Percentiles rank a stretch among this genome's conserved stretches.
Conservation (phyloP, 2,329 filamentous ascomycete species). For the Ambrosiella cleistominuta region DNA sequence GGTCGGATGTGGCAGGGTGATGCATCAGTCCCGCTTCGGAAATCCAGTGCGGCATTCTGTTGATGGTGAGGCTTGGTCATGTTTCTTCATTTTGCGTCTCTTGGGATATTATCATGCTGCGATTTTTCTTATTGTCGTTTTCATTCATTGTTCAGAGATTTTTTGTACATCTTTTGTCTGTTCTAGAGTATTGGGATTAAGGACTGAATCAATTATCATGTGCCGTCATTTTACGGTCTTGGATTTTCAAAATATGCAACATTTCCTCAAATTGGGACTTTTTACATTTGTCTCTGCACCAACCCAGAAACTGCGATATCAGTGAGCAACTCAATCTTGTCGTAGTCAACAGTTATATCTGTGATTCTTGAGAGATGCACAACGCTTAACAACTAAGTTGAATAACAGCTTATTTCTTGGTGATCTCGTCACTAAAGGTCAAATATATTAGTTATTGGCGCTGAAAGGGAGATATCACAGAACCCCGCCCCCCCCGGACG, state of each 20-base stretch:
- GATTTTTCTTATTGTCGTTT: background rate
- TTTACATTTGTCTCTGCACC: background rate
- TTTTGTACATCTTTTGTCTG: conserved; percentile 3
- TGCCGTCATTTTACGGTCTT: background rate
- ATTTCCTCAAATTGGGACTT: background rate
- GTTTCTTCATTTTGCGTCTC: background rate
- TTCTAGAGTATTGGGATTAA: conserved; percentile 4
- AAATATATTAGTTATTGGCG: conserved; percentile 1
- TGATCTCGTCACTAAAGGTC: conserved; percentile 51
- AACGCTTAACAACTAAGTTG: too few relatives aligned
- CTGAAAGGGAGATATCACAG: too few relatives aligned
- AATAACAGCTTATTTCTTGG: conserved; percentile 36
- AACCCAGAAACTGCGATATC: background rate
- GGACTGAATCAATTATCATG: background rate
- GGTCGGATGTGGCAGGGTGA: background rate
- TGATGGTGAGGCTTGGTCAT: background rate
- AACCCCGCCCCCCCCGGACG: background rate
- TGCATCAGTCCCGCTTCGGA: background rate
- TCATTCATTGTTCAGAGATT: conserved; percentile 1
- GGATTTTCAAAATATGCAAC: background rate
- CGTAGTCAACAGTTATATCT: too few relatives aligned
- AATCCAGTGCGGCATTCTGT: background rate
- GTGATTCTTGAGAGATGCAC: too few relatives aligned
- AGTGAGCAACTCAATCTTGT: too few relatives aligned
- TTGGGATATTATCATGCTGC: conserved; percentile 1